These are phyloP conservation scores for Venturia carpophila DNA, from an alignment of 2,329 filamentous ascomycete species.

Conservation along the genomic window DNA sequence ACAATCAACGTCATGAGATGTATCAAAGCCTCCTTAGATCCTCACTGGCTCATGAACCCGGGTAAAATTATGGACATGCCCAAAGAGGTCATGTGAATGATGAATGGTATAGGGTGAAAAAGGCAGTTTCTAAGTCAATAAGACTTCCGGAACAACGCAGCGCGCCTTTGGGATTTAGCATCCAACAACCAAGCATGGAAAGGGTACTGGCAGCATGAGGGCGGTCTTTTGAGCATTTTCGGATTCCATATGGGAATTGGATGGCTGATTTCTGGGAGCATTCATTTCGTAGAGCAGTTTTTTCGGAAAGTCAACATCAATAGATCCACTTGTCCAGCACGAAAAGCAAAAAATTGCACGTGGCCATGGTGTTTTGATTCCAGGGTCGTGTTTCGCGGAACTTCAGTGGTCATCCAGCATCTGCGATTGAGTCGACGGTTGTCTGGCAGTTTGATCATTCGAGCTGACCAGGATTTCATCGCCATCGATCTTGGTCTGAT, in stretches of 20 bases:
- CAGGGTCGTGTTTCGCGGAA: no score
- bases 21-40: slow-evolving; percentile 77
- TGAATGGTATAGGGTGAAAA: no score
- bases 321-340: background rate
- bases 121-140: background rate
- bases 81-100: background rate
- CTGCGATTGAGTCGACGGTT: no score
- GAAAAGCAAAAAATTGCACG: background rate
- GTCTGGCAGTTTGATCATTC: no score
- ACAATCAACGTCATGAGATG: slow-evolving; percentile 78
- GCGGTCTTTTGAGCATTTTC: slow-evolving; percentile 10
- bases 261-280: background rate
- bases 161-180: background rate
- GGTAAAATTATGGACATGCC: slow-evolving; percentile 73
- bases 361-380: background rate
- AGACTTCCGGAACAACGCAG: background rate
- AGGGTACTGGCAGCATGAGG: slow-evolving; percentile 4
- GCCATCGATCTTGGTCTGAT: no score
- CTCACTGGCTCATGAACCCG: slow-evolving; percentile 82
- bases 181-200: background rate
- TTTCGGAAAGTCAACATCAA: background rate
- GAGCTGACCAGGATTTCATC: no score
- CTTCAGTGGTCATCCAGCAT: no score
- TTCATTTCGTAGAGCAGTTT: background rate
- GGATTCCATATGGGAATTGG: background rate